A percentile compares a stretch with the other conserved stretches of the same genome.
phyloP scores from a whole-genome alignment of 2,329 filamentous ascomycete genomes.

The Cercospora brassicicola region DNA sequence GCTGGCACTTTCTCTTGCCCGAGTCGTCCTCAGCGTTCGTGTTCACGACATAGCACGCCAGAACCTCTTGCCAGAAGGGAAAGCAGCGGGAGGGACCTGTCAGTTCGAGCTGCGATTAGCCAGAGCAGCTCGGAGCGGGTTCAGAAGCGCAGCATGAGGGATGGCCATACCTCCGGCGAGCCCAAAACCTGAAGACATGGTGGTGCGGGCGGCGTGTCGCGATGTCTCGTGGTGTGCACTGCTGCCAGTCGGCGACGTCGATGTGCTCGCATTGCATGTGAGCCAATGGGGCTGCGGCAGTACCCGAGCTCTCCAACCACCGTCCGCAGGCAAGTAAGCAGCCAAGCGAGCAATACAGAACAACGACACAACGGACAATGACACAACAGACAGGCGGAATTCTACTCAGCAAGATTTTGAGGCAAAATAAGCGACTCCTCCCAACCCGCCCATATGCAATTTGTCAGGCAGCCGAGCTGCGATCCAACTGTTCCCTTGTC shows the following conservation, averaged over 20 bases:
- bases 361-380: neutral
- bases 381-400: neutral
- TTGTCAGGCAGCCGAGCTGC: neutral
- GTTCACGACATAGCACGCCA: slow-evolving; percentile 97
- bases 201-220: slow-evolving; percentile 22
- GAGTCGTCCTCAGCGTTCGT: slow-evolving; percentile 73
- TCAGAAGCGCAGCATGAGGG: neutral
- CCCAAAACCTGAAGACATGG: slow-evolving; percentile 81
- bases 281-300: slow-evolving; percentile 2
- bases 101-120: slow-evolving; percentile 9
- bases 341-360: neutral
- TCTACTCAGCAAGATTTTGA: neutral
- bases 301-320: neutral
- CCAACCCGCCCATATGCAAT: neutral
- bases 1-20: slow-evolving; percentile 83
- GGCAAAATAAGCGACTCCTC: neutral
- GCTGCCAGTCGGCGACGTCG: neutral
- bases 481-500: neutral
- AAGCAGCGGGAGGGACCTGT: slow-evolving; percentile 80
- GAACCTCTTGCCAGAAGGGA: slow-evolving; percentile 98
- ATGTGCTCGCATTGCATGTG: neutral
- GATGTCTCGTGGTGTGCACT: slow-evolving; percentile 6
- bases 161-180: slow-evolving; percentile 68
- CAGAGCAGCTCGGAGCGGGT: neutral
- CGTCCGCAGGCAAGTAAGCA: neutral